A percentile compares a stretch with the other conserved stretches of the same genome.
Evolutionary conservation across 768 basidiomycete species (phyloP).

Genomic region (Lactifluus volemus): DNA sequence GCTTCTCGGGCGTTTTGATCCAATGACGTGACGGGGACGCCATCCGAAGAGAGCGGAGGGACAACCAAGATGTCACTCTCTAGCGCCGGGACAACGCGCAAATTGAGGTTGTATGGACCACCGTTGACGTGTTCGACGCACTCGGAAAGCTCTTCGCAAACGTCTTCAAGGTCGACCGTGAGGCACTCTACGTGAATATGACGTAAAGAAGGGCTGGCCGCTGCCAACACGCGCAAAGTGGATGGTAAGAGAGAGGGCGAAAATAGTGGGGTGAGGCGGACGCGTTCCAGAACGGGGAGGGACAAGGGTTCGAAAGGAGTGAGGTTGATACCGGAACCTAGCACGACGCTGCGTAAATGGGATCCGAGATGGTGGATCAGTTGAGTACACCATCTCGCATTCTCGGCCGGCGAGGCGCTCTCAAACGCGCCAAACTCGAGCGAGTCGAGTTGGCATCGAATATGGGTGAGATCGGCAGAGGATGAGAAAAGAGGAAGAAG

Average conservation of each 20-base stretch:
- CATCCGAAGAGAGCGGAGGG: conserved; percentile 9
- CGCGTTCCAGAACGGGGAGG: conserved; percentile 8
- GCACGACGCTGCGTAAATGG: conserved; percentile 1
- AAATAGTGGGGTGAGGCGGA: conserved; percentile 16
- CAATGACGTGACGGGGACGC: neutral
- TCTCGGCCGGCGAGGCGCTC: conserved; percentile 8
- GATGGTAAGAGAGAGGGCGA: conserved; percentile 13
- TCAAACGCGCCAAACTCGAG: conserved; percentile 18
- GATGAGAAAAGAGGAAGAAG: too few relatives aligned
- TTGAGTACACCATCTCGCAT: conserved; percentile 12
- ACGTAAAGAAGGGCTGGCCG: conserved; percentile 4
- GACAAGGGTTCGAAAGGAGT: neutral
- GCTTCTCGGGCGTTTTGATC: conserved; percentile 11
- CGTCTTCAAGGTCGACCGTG: conserved; percentile 18
- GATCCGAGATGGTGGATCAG: conserved; percentile 8
- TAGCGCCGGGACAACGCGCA: conserved; percentile 15
- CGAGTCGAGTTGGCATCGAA: conserved; percentile 5
- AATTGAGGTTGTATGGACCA: conserved; percentile 12
- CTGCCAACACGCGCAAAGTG: conserved; percentile 9
- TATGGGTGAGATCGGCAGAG: neutral
- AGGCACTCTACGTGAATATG: conserved; percentile 17
- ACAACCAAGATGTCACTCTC: conserved; percentile 8
- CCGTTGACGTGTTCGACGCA: conserved; percentile 17
- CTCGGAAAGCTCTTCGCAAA: conserved; percentile 16
- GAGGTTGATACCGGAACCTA: conserved; percentile 2